Percentiles rank a stretch among this genome's conserved stretches.
These are phyloP conservation scores for Rubia tinctorum DNA, from an alignment of 305 asterid genomes.

Conservation along the genomic window DNA sequence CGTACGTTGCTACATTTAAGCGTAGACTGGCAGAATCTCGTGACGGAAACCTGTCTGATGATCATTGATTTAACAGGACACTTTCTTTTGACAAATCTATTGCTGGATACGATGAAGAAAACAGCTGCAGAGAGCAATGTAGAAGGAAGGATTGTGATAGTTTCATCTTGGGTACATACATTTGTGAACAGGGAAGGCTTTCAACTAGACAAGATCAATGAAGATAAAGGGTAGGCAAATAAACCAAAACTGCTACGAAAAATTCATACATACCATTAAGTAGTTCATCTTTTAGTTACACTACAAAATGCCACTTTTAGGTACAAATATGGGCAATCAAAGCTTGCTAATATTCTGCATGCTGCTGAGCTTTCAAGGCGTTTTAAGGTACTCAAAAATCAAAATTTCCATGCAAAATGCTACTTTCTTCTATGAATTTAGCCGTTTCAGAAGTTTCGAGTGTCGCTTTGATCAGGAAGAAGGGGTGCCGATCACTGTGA, in stretches of 20 bases:
- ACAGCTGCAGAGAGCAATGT: conserved; percentile 51
- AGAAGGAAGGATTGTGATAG: conserved; percentile 71
- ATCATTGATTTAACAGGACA: conserved; percentile 44
- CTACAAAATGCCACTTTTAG: neutral
- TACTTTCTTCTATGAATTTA: neutral
- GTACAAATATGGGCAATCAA: conserved; percentile 5
- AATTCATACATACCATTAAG: neutral
- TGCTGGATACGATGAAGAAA: conserved; percentile 71
- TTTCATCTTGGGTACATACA: conserved; percentile 66
- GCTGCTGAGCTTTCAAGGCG: conserved; percentile 4
- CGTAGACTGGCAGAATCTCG: neutral
- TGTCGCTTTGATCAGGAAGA: conserved; percentile 22
- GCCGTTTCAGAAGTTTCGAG: neutral
- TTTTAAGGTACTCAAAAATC: neutral
- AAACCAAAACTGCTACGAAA: neutral
- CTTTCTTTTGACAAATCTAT: conserved; percentile 77
- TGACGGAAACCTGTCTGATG: neutral
- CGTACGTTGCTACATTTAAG: neutral
- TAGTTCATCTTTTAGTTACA: neutral
- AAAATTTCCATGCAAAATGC: no score
- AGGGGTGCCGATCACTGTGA: conserved; percentile 11
- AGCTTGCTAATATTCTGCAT: neutral
- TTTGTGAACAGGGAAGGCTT: conserved; percentile 48
- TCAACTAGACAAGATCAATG: conserved; percentile 18
- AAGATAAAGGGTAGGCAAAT: neutral